These are phyloP conservation scores for Calvatia gigantea DNA, from an alignment of 768 basidiomycete genomes.

Conservation along the genomic window DNA sequence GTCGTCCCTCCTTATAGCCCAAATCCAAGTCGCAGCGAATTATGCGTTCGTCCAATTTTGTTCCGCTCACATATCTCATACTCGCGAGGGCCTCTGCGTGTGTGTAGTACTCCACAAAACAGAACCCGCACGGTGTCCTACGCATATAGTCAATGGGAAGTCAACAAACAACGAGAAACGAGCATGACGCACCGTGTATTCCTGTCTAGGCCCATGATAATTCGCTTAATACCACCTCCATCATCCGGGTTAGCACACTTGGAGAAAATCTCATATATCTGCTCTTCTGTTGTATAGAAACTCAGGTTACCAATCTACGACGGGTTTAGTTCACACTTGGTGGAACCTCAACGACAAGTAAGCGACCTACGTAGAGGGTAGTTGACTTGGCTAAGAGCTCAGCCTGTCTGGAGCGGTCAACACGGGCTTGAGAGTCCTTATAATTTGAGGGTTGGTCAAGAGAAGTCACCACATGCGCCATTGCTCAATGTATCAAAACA, in stretches of 20 bases:
- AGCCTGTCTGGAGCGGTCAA: slow-evolving; percentile 76
- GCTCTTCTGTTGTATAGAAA: slow-evolving; percentile 94
- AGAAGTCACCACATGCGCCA: slow-evolving; percentile 82
- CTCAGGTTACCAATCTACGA: slow-evolving; percentile 84
- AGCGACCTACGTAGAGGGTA: slow-evolving; percentile 83
- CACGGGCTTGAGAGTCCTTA: slow-evolving; percentile 84
- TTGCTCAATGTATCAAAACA: slow-evolving; percentile 25
- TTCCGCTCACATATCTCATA: slow-evolving; percentile 94
- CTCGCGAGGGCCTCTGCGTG: slow-evolving; percentile 90
- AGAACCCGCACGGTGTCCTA: slow-evolving; percentile 92
- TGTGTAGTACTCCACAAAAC: slow-evolving; percentile 96
- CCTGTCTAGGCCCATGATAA: slow-evolving; percentile 93
- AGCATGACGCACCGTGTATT: slow-evolving; percentile 63
- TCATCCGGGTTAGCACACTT: slow-evolving; percentile 88
- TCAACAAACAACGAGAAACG: neutral
- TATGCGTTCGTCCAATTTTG: slow-evolving; percentile 97
- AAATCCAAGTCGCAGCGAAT: slow-evolving; percentile 97
- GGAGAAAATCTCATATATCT: slow-evolving; percentile 90
- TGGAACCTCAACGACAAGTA: slow-evolving; percentile 12
- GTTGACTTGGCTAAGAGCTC: slow-evolving; percentile 80
- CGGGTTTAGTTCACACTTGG: slow-evolving; percentile 12
- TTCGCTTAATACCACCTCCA: slow-evolving; percentile 87
- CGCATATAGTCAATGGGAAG: slow-evolving; percentile 15
- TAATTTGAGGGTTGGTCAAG: slow-evolving; percentile 97
- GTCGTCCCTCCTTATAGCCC: slow-evolving; percentile 94